Percentiles rank a stretch among this genome's conserved stretches.
Evolutionary conservation across 2,329 filamentous ascomycete species (phyloP).

Genomic region (Sporothrix pseudoabietina): DNA sequence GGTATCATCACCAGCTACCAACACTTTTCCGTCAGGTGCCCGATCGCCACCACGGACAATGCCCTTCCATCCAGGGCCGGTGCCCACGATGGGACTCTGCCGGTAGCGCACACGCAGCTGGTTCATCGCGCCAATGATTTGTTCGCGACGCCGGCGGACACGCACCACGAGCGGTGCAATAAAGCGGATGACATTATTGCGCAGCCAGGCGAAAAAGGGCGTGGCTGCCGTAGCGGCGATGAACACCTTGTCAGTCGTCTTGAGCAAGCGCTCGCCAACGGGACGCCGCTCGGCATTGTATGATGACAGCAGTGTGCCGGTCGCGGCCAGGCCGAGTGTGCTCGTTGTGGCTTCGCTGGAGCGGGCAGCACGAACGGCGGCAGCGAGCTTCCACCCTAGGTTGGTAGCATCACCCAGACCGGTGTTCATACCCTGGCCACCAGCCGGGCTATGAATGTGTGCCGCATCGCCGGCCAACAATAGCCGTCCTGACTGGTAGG

Average conservation of each 20-base stretch:
- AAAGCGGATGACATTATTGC: conserved; percentile 46
- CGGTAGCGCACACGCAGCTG: conserved; percentile 50
- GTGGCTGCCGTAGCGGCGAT: conserved; percentile 23
- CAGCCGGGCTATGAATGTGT: conserved; percentile 58
- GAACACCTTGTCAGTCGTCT: conserved; percentile 28
- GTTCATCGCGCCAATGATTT: conserved; percentile 44
- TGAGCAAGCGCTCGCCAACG: conserved; percentile 29
- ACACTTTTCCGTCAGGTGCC: conserved; percentile 44
- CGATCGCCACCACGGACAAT: conserved; percentile 51
- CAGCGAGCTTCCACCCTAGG: conserved; percentile 57
- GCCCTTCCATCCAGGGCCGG: conserved; percentile 40
- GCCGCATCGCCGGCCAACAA: conserved; percentile 61
- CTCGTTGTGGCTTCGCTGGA: neutral
- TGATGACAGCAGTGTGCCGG: conserved; percentile 48
- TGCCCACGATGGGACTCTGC: conserved; percentile 43
- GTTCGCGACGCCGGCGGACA: conserved; percentile 34
- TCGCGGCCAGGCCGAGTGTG: conserved; percentile 4
- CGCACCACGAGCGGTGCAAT: conserved; percentile 44
- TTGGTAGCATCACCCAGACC: conserved; percentile 58
- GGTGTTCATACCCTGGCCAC: conserved; percentile 61
- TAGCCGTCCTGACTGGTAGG: conserved; percentile 51
- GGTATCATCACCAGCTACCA: conserved; percentile 31
- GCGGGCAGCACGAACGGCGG: conserved; percentile 38
- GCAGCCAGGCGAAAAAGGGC: conserved; percentile 36
- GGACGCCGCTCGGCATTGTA: conserved; percentile 51